Conservation (phyloP, 2,329 filamentous ascomycete genomes). For the Pezicula rhizophila region DNA sequence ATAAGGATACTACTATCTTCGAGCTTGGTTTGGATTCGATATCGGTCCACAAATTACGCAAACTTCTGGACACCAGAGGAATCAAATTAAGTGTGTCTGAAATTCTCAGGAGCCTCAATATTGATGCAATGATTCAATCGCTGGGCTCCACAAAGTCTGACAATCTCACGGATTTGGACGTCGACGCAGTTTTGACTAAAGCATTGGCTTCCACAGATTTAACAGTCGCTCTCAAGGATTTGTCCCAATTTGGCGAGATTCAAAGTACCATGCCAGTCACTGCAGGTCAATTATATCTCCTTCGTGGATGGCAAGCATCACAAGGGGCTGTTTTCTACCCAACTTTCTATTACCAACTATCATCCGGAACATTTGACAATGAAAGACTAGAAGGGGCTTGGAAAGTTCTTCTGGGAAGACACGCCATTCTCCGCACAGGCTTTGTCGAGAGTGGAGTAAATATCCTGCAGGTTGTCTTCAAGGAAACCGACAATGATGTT, state of each 20-base stretch:
- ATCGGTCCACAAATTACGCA: slow-evolving; percentile 77
- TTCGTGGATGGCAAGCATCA: slow-evolving; percentile 68
- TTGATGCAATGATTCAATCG: slow-evolving; percentile 54
- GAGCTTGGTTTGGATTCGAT: slow-evolving; percentile 88
- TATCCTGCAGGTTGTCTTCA: slow-evolving; percentile 58
- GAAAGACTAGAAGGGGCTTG: slow-evolving; percentile 52
- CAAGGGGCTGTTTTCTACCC: slow-evolving; percentile 66
- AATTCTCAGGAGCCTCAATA: slow-evolving; percentile 60
- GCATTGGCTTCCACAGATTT: slow-evolving; percentile 35
- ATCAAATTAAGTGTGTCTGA: slow-evolving; percentile 63
- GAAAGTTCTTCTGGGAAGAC: slow-evolving; percentile 46
- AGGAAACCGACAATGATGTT: slow-evolving; percentile 29
- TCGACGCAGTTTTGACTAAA: slow-evolving; percentile 32
- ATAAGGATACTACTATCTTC: slow-evolving; percentile 61
- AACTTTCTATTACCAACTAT: slow-evolving; percentile 57
- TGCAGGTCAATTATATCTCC: slow-evolving; percentile 75
- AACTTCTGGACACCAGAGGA: slow-evolving; percentile 58
- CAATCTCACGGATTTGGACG: slow-evolving; percentile 29
- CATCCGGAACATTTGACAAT: slow-evolving; percentile 30
- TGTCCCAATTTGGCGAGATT: slow-evolving; percentile 40
- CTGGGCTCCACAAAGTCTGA: slow-evolving; percentile 23
- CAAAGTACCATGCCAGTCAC: slow-evolving; percentile 57
- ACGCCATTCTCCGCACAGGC: slow-evolving; percentile 64
- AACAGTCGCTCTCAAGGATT: slow-evolving; percentile 29
- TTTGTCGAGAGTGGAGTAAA: slow-evolving; percentile 44